These are phyloP conservation scores for Calonectria fujianensis DNA, from an alignment of 2,329 filamentous ascomycete species.

Conservation along the genomic window DNA sequence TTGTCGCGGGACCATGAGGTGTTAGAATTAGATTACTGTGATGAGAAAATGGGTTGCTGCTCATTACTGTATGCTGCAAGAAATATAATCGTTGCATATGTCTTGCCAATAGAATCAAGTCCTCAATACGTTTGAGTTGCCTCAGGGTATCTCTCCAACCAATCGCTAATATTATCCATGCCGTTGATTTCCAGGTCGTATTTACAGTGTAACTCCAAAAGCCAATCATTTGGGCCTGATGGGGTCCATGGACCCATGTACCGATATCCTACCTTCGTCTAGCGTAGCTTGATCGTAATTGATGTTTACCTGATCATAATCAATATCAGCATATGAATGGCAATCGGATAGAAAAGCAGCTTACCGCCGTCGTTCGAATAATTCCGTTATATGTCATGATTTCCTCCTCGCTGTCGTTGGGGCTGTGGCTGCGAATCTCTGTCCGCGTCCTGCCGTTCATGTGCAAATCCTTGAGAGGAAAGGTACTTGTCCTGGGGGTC, in stretches of 20 bases:
- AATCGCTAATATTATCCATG: background rate
- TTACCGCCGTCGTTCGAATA: constrained; percentile 47
- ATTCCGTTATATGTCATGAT: constrained; percentile 54
- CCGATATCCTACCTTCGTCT: constrained; percentile 34
- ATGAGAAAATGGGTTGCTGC: background rate
- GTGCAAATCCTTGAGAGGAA: constrained; percentile 48
- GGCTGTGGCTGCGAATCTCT: constrained; percentile 49
- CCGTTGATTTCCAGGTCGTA: too few relatives aligned
- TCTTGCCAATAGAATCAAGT: background rate
- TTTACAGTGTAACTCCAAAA: background rate
- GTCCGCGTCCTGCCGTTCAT: constrained; percentile 40
- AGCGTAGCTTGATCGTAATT: constrained; percentile 40
- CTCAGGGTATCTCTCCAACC: constrained; percentile 5
- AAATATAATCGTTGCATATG: background rate
- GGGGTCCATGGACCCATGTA: constrained; percentile 25
- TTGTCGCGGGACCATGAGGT: background rate
- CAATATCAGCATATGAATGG: background rate
- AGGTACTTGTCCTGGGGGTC: background rate
- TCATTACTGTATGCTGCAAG: background rate
- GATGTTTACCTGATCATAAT: constrained; percentile 32
- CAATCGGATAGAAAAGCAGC: background rate
- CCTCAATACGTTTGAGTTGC: background rate
- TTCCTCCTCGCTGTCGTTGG: constrained; percentile 51
- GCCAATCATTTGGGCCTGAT: constrained; percentile 3
- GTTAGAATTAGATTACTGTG: background rate